Conservation (phyloP, 192 early-diverging fungal species). For the Coemansia sp. region DNA sequence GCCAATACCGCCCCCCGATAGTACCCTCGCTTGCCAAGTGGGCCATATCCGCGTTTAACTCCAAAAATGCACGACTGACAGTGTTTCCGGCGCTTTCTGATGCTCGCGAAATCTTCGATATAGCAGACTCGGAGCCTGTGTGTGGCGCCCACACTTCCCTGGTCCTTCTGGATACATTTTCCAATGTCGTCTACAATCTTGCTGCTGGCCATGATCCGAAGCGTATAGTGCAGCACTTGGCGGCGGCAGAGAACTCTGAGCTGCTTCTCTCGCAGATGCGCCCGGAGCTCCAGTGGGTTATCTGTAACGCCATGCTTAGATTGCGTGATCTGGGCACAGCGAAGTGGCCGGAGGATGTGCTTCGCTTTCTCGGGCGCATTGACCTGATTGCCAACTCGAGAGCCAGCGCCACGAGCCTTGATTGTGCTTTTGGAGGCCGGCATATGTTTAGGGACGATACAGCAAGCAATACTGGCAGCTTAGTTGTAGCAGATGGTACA, state of each 20-base stretch:
- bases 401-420: neutral
- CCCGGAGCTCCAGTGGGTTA: conserved; percentile 37
- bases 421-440: neutral
- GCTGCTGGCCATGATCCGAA: conserved; percentile 9
- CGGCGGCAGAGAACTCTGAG: conserved; percentile 3
- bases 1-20: conserved; percentile 1
- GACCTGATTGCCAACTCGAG: conserved; percentile 37
- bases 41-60: conserved; percentile 12
- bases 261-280: conserved; percentile 23
- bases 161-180: conserved; percentile 13
- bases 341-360: conserved; percentile 30
- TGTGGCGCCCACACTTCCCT: conserved; percentile 15
- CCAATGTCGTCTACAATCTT: conserved; percentile 24
- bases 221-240: conserved; percentile 19
- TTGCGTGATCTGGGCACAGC: conserved; percentile 13
- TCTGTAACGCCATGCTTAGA: conserved; percentile 11
- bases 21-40: conserved; percentile 33
- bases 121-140: conserved; percentile 33
- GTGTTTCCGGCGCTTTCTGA: conserved; percentile 32
- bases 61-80: neutral
- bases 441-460: neutral
- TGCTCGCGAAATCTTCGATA: conserved; percentile 27
- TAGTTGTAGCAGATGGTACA: neutral
- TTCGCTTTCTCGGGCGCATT: conserved; percentile 37
- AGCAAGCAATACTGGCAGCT: neutral